Evolutionary conservation across 306 rosid species (phyloP), one percentile per base, ranked within the genome.

Genomic region (Gillenia trifoliata): DNA sequence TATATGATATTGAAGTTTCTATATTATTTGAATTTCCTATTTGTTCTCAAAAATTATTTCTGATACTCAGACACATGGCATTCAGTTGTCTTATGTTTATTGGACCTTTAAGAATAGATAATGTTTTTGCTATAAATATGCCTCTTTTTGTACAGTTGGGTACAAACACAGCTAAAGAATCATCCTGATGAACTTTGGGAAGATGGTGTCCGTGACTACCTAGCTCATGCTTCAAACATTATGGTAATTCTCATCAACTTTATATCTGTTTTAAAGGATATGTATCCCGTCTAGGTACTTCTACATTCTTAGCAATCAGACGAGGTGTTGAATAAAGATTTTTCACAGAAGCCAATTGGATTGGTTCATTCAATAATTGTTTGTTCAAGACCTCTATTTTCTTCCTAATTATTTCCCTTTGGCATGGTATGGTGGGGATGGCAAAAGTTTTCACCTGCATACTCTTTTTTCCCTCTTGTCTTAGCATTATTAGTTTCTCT

Each of bases 141-240:
- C 29, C 29, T 65, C 40, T 71, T 75, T 85, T 29, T 82, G 36
- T 50, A 79, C 91, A 95, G 99, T 82, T 95, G 99, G 99, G 91
- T 95, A 79, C 98, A 92, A 85, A 33, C 83, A 45, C 99, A 95
- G 79, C 79, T 95, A 64, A 88, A 91, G 71, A 85, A 90, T 83
- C 97, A 89, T 70, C 98, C 99, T 68, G 97, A 95, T 85, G 99
- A 95, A 76, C 93, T 95, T 75, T 95, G 99, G 99, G 99, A 92
- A 84, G 98, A 92, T 72, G 99, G 99, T 77, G 74, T 90, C 64
- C 89, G 83, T 67, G 97, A 95, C 83, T 92, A 95, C 89, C 77
- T 95, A 38, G 65, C 84, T 75, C 97, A 95, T 81, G 93, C 98
- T 76, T 86, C 98, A 69, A 76, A 80, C 81, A 89, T 95, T 74